A percentile compares a stretch with the other conserved stretches of the same genome.
These are phyloP conservation scores for Pseudogymnoascus sp. DNA, from an alignment of 2,329 filamentous ascomycete species.

Conservation along the genomic window DNA sequence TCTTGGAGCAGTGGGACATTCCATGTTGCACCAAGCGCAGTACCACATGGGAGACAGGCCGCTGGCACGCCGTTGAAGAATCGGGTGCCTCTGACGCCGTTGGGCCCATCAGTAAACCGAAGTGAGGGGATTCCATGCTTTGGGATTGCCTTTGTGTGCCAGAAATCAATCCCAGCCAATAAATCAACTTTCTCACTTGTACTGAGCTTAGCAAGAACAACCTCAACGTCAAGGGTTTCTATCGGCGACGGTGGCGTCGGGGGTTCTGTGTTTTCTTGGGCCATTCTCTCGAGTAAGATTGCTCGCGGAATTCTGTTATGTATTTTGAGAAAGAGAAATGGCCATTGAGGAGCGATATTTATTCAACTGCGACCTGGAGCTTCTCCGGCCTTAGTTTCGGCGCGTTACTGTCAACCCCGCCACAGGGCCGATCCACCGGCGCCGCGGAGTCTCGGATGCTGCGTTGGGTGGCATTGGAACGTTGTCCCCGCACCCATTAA, in stretches of 20 bases:
- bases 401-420: background rate
- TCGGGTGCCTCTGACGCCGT: conserved; percentile 24
- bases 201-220: conserved; percentile 42
- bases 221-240: conserved; percentile 38
- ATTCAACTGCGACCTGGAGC: background rate
- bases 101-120: conserved; percentile 25
- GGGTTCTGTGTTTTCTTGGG: conserved; percentile 7
- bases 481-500: background rate
- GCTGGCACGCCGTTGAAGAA: conserved; percentile 33
- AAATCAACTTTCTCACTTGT: conserved; percentile 43
- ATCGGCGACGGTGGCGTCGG: conserved; percentile 11
- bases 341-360: background rate
- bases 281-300: conserved; percentile 1
- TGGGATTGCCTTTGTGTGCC: conserved; percentile 24
- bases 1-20: conserved; percentile 53
- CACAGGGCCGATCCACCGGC: background rate
- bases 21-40: conserved; percentile 53
- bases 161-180: conserved; percentile 30
- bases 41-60: conserved; percentile 33
- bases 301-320: background rate
- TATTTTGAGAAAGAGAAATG: background rate
- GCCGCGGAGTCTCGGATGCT: background rate
- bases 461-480: background rate
- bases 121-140: conserved; percentile 22
- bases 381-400: conserved; percentile 6